Evolutionary conservation across 177 flowering plant genomes (phyloP), one percentile per base, ranked within the genome.

Genomic region (Vitis hybrid): DNA sequence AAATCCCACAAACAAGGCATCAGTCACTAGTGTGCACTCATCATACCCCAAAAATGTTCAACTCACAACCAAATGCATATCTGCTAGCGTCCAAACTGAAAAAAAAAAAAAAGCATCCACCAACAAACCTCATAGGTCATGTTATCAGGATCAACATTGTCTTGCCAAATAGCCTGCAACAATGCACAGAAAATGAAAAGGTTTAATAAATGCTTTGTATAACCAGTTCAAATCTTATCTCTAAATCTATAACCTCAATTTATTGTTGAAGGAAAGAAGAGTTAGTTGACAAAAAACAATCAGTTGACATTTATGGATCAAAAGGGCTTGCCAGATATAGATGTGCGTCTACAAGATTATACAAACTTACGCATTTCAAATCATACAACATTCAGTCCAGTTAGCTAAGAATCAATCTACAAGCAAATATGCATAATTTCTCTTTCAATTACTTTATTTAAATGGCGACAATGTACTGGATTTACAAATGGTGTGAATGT

Each of bases 121-220:
- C 0, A 15, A 15, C 71, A 60, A 69, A 83, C 84, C 84, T 81
- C 84, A 70, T 81, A 83, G 13, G 84, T 76, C 86, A 81, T 83
- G 74, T 71, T 65, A 71, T 81, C 84, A 35, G 87, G 90, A 76
- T 88, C 88, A 62, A 88, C 21, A 27, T 78, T 71, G 70, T 86
- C 91, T 71, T 86, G 84, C 90, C 84, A 84, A 64, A 72, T 56
- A 15, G 66, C 87, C 88, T 87, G 79, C 70, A 74, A 59, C 11
- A 64, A 35, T 27, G 52, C 5, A 58, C 68, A 65, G 46, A 68
- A 13, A 50, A 35, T 15, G 35, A 24, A 17, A 50, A 61, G 11
- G 7, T n/a, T 21, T 13, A 21, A n/a, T 35, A 35, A 35, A 35
- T 35, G 15, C 3, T 6, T 20, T 12, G n/a, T 5, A 49, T 41